A percentile compares a stretch with the other conserved stretches of the same genome.
Evolutionary conservation across 371 early-diverging fungal species (phyloP).

Genomic region (Coemansia sp.): DNA sequence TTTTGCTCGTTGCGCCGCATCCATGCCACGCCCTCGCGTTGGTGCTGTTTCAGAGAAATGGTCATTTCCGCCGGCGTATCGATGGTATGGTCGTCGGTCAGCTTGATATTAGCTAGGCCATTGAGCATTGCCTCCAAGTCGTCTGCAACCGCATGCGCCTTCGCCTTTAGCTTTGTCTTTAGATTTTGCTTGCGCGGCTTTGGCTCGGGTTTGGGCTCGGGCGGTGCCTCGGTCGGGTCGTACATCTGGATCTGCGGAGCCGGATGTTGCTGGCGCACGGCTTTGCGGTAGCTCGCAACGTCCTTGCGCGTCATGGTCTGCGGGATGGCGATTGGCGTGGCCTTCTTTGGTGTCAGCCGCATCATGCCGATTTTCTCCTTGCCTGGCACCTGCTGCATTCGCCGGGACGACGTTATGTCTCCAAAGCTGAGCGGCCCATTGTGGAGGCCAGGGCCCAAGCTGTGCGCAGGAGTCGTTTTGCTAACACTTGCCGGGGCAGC

Average conservation of each 20-base stretch:
- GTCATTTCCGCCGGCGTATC: constrained; percentile 11
- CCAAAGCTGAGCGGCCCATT: neutral
- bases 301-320: neutral
- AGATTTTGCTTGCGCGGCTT: neutral
- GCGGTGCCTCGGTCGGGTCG: neutral
- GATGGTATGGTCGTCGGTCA: constrained; percentile 46
- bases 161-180: neutral
- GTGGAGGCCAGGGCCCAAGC: neutral
- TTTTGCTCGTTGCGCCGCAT: constrained; percentile 59
- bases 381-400: constrained; percentile 14
- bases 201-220: neutral
- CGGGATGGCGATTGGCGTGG: neutral
- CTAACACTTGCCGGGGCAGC: constrained; percentile 1
- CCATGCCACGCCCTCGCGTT: constrained; percentile 67
- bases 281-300: neutral
- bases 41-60: constrained; percentile 59
- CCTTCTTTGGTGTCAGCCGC: neutral
- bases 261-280: neutral
- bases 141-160: too few relatives aligned
- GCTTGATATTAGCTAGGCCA: neutral
- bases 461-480: neutral
- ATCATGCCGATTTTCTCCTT: constrained; percentile 15
- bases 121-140: constrained; percentile 6
- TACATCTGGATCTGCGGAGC: neutral
- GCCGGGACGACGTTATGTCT: constrained; percentile 2